A percentile compares a stretch with the other conserved stretches of the same genome.
Evolutionary conservation across 2,329 filamentous ascomycete genomes (phyloP).

Genomic region (Pseudogymnoascus sp.): DNA sequence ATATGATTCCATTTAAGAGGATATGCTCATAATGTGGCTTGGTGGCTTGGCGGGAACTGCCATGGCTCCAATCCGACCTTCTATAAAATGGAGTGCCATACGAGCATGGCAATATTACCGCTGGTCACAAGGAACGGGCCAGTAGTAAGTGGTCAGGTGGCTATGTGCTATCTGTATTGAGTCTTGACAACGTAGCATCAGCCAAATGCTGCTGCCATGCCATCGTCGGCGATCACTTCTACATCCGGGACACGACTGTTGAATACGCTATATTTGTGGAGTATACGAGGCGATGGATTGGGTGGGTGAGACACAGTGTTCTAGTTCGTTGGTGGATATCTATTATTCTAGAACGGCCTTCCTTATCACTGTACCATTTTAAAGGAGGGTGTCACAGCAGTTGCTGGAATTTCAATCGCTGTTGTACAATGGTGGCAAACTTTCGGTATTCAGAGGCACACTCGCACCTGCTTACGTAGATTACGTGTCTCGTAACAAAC

Average conservation of each 20-base stretch:
- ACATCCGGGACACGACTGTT: background rate
- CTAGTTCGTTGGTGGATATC: background rate
- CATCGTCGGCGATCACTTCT: background rate
- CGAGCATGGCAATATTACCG: background rate
- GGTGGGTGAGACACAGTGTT: background rate
- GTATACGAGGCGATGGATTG: background rate
- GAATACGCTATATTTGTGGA: background rate
- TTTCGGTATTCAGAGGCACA: background rate
- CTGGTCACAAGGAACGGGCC: background rate
- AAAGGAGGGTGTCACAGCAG: background rate
- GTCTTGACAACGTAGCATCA: background rate
- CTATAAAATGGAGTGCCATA: background rate
- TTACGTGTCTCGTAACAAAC: background rate
- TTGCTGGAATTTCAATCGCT: background rate
- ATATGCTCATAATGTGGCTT: background rate
- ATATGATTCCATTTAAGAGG: background rate
- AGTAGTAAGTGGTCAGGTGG: background rate
- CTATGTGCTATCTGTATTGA: background rate
- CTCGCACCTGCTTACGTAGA: background rate
- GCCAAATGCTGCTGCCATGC: background rate
- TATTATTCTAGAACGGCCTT: background rate
- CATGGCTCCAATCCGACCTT: background rate
- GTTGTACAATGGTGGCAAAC: background rate
- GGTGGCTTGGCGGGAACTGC: background rate
- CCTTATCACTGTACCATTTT: background rate